These are phyloP conservation scores for Aureobasidium sp. DNA, from an alignment of 2,329 filamentous ascomycete genomes.

Conservation along the genomic window DNA sequence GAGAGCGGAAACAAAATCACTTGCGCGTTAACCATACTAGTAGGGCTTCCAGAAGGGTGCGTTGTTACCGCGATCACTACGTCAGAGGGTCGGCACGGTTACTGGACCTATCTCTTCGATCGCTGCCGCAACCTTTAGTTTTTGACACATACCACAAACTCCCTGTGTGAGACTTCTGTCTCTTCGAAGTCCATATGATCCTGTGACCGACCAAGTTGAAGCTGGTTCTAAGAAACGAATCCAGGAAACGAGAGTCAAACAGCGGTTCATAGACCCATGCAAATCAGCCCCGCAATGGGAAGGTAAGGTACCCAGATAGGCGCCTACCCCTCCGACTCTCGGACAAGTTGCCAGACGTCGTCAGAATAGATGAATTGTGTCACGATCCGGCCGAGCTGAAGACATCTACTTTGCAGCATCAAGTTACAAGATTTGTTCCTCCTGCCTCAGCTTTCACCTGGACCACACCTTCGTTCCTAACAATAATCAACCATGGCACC, in stretches of 20 bases:
- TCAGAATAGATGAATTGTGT: background rate
- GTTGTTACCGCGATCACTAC: background rate
- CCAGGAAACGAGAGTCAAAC: background rate
- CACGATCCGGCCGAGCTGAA: background rate
- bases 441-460: background rate
- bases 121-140: background rate
- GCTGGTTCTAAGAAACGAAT: background rate
- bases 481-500: background rate
- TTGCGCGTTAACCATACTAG: background rate
- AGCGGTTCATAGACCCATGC: background rate
- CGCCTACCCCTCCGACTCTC: background rate
- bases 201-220: background rate
- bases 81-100: background rate
- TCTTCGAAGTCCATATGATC: background rate
- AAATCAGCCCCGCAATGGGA: conserved; percentile 3
- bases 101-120: background rate
- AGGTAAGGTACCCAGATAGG: background rate
- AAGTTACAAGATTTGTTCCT: background rate
- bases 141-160: background rate
- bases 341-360: background rate
- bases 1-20: background rate
- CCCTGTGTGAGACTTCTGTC: too few relatives aligned
- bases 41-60: background rate
- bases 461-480: background rate
- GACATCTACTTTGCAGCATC: background rate